phyloP scores from a whole-genome alignment of 2,329 filamentous ascomycete genomes.

The Alternaria gaisen region DNA sequence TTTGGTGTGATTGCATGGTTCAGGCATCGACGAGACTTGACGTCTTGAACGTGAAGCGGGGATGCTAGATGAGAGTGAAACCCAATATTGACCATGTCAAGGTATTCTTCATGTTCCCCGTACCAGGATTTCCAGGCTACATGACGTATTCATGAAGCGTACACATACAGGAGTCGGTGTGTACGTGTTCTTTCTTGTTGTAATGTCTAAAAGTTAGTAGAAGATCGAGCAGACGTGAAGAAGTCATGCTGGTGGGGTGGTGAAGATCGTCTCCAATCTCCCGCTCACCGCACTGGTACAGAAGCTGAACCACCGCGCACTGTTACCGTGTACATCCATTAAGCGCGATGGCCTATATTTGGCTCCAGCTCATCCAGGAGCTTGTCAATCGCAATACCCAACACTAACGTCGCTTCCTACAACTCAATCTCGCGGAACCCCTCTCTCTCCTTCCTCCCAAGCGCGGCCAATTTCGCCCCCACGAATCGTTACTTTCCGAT shows the following conservation, averaged over 20 bases:
- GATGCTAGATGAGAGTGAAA: slow-evolving; percentile 2
- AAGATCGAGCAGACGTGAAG: not conserved
- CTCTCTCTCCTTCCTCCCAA: not conserved
- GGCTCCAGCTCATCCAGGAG: slow-evolving; percentile 1
- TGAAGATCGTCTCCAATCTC: not conserved
- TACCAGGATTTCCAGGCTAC: not conserved
- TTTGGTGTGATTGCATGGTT: not conserved
- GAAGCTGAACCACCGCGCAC: not conserved
- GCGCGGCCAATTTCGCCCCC: slow-evolving; percentile 6
- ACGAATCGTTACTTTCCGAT: slow-evolving; percentile 1
- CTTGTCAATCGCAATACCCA: slow-evolving; percentile 1
- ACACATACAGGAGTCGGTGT: not conserved
- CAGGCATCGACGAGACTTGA: not conserved
- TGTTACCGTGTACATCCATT: not conserved
- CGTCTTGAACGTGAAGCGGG: not conserved
- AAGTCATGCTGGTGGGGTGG: not conserved
- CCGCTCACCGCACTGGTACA: not conserved
- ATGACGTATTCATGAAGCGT: not conserved
- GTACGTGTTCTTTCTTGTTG: not conserved
- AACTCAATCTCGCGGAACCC: not conserved
- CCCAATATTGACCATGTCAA: not conserved
- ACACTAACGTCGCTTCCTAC: not conserved
- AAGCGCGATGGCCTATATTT: not conserved
- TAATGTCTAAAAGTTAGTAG: not conserved
- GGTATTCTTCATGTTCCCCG: not conserved